phyloP scores from a whole-genome alignment of 495 filamentous ascomycete species.

The Melanomma pulvis-pyrius region DNA sequence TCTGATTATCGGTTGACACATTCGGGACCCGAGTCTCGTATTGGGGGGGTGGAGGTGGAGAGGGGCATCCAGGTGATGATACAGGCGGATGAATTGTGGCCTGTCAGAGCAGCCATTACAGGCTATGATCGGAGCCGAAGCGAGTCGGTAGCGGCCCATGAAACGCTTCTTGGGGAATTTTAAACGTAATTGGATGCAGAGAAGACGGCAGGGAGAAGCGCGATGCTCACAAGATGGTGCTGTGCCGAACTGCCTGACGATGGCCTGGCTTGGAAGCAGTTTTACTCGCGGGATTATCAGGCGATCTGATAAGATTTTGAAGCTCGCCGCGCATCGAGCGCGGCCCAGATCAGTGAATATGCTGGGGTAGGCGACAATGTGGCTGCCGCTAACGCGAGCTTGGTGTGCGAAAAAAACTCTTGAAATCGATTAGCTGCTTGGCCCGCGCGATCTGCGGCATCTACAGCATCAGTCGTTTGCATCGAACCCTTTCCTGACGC shows the following conservation, averaged over 20 bases:
- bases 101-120: neutral
- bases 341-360: neutral
- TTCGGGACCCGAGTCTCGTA: neutral
- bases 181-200: neutral
- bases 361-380: neutral
- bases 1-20: slow-evolving; percentile 17
- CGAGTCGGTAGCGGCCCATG: neutral
- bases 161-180: neutral
- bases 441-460: neutral
- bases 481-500: neutral
- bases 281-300: neutral
- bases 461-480: neutral
- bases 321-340: neutral
- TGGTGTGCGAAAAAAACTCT: slow-evolving; percentile 7
- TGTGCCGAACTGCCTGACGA: neutral
- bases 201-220: neutral
- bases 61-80: neutral
- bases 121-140: neutral
- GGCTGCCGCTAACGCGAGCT: slow-evolving; percentile 4
- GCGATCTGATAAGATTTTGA: slow-evolving; percentile 4
- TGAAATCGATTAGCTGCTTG: slow-evolving; percentile 1
- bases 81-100: slow-evolving; percentile 2
- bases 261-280: neutral
- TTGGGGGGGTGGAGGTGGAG: neutral
- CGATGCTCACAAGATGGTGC: neutral